phyloP scores from a whole-genome alignment of 352 stramenopile genomes.

The Pythium aquatile region DNA sequence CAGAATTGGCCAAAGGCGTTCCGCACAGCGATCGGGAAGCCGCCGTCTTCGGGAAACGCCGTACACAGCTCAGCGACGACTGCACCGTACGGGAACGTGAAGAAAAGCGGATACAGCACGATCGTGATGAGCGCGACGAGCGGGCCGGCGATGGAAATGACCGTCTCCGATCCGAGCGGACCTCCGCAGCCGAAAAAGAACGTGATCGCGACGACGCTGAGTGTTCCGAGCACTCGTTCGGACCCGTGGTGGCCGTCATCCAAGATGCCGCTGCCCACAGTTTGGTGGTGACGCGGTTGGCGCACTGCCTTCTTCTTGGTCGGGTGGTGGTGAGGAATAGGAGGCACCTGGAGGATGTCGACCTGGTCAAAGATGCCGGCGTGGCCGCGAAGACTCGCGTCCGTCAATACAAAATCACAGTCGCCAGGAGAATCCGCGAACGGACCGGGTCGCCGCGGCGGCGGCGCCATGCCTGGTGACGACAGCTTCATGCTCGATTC shows the following conservation, averaged over 20 bases:
- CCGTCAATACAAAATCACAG: slow-evolving; percentile 16
- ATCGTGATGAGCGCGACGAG: slow-evolving; percentile 75
- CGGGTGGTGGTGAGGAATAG: not conserved
- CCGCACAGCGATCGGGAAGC: slow-evolving; percentile 77
- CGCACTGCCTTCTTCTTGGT: not conserved
- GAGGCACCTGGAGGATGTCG: slow-evolving; percentile 11
- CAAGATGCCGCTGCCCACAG: not conserved
- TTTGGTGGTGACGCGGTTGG: not conserved
- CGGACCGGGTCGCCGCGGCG: not conserved
- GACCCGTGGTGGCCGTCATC: slow-evolving; percentile 6
- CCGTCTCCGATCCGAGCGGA: slow-evolving; percentile 12
- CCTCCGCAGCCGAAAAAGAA: slow-evolving; percentile 46
- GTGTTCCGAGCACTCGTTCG: slow-evolving; percentile 14
- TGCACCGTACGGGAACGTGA: slow-evolving; percentile 79
- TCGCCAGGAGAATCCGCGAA: not conserved
- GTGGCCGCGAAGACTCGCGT: slow-evolving; percentile 1
- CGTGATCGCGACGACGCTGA: slow-evolving; percentile 21
- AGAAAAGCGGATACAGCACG: slow-evolving; percentile 76
- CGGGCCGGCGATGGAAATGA: slow-evolving; percentile 23
- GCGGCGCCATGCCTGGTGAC: slow-evolving; percentile 2
- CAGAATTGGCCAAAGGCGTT: slow-evolving; percentile 78
- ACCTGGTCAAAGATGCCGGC: slow-evolving; percentile 4
- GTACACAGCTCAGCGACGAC: slow-evolving; percentile 86
- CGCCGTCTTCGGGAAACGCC: slow-evolving; percentile 68
- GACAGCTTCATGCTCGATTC: slow-evolving; percentile 10